Conservation (phyloP, 768 basidiomycete genomes). For the Leccinellum albellum region DNA sequence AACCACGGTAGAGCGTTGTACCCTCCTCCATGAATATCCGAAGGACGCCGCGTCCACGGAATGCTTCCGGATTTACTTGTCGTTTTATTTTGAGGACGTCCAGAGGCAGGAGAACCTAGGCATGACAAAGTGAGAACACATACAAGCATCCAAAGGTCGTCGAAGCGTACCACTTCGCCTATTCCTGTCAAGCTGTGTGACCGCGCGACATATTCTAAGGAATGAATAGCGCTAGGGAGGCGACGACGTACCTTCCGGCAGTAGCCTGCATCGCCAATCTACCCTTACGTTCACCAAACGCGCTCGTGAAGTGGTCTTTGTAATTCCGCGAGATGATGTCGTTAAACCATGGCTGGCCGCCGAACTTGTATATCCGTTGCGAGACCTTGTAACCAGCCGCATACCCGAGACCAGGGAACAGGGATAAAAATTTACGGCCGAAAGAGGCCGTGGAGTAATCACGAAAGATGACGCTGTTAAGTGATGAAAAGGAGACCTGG, state of each 20-base stretch:
- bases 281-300: conserved; percentile 92
- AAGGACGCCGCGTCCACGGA: conserved; percentile 88
- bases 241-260: conserved; percentile 73
- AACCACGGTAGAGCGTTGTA: conserved; percentile 88
- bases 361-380: conserved; percentile 96
- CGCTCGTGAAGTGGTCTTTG: conserved; percentile 73
- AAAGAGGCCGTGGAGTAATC: conserved; percentile 71
- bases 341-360: conserved; percentile 97
- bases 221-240: background rate
- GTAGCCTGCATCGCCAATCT: conserved; percentile 94
- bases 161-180: conserved; percentile 82
- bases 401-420: conserved; percentile 98
- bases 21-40: conserved; percentile 92
- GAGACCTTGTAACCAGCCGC: conserved; percentile 97
- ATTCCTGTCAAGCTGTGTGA: conserved; percentile 62
- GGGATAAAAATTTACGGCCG: conserved; percentile 69
- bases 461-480: conserved; percentile 83
- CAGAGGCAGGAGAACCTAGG: conserved; percentile 84
- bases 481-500: conserved; percentile 59
- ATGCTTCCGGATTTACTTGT: conserved; percentile 97
- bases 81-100: conserved; percentile 98
- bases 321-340: conserved; percentile 83
- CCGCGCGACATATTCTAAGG: background rate
- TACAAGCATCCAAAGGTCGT: background rate
- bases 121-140: background rate